Conservation (phyloP, 2,329 filamentous ascomycete genomes). For the Penicillium oxalicum region DNA sequence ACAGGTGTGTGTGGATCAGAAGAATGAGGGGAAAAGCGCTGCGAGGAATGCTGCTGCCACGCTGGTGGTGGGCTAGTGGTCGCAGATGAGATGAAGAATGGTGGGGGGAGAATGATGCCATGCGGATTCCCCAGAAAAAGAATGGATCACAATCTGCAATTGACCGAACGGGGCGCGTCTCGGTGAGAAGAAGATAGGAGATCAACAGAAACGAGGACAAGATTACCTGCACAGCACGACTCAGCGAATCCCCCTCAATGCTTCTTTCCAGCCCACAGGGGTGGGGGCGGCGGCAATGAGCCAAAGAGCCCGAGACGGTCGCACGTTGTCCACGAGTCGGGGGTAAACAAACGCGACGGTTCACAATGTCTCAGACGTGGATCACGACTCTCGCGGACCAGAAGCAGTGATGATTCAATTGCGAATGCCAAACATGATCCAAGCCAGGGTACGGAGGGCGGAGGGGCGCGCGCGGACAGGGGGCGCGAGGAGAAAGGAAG, state of each 20-base stretch:
- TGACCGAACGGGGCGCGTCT: slow-evolving; percentile 13
- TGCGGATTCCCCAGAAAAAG: slow-evolving; percentile 11
- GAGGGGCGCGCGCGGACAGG: slow-evolving; percentile 18
- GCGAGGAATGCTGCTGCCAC: slow-evolving; percentile 9
- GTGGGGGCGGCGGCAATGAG: slow-evolving; percentile 4
- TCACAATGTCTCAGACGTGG: slow-evolving; percentile 18
- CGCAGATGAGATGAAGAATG: slow-evolving; percentile 9
- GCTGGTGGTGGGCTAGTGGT: slow-evolving; percentile 8
- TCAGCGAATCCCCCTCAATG: slow-evolving; percentile 17
- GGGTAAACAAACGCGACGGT: slow-evolving; percentile 21
- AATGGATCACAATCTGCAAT: slow-evolving; percentile 16
- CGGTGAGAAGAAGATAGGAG: slow-evolving; percentile 8
- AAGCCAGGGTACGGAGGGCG: slow-evolving; percentile 19
- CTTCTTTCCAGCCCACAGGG: slow-evolving; percentile 19
- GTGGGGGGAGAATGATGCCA: slow-evolving; percentile 1
- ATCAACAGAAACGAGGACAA: slow-evolving; percentile 13
- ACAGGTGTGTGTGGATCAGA: slow-evolving; percentile 19
- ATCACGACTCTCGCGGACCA: slow-evolving; percentile 6
- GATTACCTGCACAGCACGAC: slow-evolving; percentile 30
- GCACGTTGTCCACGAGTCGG: slow-evolving; percentile 18
- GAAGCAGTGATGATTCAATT: slow-evolving; percentile 13
- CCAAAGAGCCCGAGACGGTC: not conserved
- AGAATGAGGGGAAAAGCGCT: slow-evolving; percentile 15
- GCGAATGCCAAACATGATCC: slow-evolving; percentile 18
- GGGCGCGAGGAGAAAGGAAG: slow-evolving; percentile 23